Percentiles rank a stretch among this genome's conserved stretches.
Evolutionary conservation across 2,329 filamentous ascomycete genomes (phyloP).

Genomic region (Paraphoma sp.): DNA sequence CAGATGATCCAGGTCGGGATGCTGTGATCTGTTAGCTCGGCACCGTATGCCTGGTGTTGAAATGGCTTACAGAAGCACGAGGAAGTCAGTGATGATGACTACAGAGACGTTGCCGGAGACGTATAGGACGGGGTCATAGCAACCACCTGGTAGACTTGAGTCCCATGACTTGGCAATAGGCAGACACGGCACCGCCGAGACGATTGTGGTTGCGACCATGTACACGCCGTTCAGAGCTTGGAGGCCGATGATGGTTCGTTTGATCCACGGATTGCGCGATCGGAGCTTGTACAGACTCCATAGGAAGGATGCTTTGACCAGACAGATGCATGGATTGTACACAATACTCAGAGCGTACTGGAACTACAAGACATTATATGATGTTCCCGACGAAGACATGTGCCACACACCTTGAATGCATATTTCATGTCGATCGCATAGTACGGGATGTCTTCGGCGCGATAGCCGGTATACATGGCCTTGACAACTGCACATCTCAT

Average conservation of each 20-base stretch:
- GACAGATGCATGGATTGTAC: slow-evolving; percentile 26
- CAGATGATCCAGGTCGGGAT: slow-evolving; percentile 35
- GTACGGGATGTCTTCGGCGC: slow-evolving; percentile 17
- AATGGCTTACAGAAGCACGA: slow-evolving; percentile 14
- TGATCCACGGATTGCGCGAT: slow-evolving; percentile 20
- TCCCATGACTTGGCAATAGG: slow-evolving; percentile 21
- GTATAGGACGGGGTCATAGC: slow-evolving; percentile 15
- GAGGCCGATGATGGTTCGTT: slow-evolving; percentile 19
- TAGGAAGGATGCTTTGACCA: slow-evolving; percentile 29
- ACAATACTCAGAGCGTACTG: slow-evolving; percentile 22
- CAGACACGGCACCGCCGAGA: slow-evolving; percentile 19
- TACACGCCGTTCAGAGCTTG: slow-evolving; percentile 23
- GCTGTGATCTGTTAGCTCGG: slow-evolving; percentile 1
- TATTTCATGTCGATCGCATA: slow-evolving; percentile 10
- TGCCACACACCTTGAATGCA: slow-evolving; percentile 13
- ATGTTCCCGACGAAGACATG: not conserved
- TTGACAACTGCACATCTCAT: slow-evolving; percentile 8
- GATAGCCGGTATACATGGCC: slow-evolving; percentile 20
- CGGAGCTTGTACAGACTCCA: slow-evolving; percentile 28
- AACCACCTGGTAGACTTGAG: slow-evolving; percentile 19
- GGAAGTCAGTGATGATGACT: slow-evolving; percentile 24
- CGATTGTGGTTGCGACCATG: slow-evolving; percentile 15
- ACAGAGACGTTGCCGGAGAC: slow-evolving; percentile 16
- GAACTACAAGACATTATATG: slow-evolving; percentile 2
- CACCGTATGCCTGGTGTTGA: not conserved